Base-by-base conservation (phyloP, 139 green algal genomes). In the Micractinium conductrix region DNA sequence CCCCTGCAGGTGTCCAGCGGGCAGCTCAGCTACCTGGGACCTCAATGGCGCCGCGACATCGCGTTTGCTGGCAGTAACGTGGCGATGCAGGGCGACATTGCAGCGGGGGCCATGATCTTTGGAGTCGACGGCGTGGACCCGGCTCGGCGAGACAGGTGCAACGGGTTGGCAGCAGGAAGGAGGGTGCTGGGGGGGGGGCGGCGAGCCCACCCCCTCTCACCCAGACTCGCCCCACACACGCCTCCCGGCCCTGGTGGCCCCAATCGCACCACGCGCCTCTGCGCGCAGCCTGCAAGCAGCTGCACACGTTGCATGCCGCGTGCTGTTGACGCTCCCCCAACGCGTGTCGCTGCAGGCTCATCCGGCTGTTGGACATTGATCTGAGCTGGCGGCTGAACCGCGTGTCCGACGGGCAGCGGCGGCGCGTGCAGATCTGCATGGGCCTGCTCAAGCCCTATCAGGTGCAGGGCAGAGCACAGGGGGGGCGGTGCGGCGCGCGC, bases 341-440 rank as follows among this genome's bases (percentile, higher is more conserved):
- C n/a, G n/a, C n/a, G n/a, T n/a, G n/a, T n/a, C n/a, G n/a, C 2
- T 26, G 38, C 80, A 84, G 71, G 53, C 88, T 99, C 33, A 92
- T 99, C 10, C 80, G 94, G 45, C 85, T 99, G 80, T 87, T 99
- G 76, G 97, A 99, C 88, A 96, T 99, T 43, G 93, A 99, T 87
- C 83, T 97, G 42, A 89, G 94, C 62, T 99, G 98, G 95, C 91
- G 96, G 26, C 91, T 99, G 76, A 96, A 97, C 89, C 93, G 90
- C 16, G 96, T 99, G 86, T 98, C 93, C 30, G 97, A 99, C 80
- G 97, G 97, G 0, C 97, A 99, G 91, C 91, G 96, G 16, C 89
- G 97, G 28, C 91, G 97, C 9, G 97, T 99, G 60, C 97, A 99
- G 91, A 98, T 99, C 53, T 92, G 84, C 80, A 97, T 99, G 93